A percentile compares a stretch with the other conserved stretches of the same genome.
Conservation (phyloP, 768 basidiomycete species). For the Xerocomellus intermedius region DNA sequence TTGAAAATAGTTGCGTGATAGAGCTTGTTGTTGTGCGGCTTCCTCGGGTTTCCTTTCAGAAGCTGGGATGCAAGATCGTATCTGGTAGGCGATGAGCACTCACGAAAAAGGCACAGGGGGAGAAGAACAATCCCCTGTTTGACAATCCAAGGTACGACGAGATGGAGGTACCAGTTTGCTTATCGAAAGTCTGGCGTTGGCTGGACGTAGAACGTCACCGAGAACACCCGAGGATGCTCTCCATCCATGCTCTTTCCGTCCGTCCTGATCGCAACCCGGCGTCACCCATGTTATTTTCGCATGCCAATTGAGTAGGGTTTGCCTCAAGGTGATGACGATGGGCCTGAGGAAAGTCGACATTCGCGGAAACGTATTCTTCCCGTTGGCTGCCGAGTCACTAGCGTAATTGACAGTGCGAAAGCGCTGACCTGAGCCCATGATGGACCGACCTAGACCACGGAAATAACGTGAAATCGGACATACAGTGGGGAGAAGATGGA, state of each 20-base stretch:
- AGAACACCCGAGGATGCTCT: background rate
- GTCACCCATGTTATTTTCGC: background rate
- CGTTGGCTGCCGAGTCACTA: background rate
- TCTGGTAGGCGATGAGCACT: background rate
- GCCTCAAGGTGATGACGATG: background rate
- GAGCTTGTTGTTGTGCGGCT: background rate
- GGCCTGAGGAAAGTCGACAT: background rate
- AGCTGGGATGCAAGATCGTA: background rate
- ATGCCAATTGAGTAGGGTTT: background rate
- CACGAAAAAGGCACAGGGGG: constrained; percentile 15
- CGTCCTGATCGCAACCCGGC: background rate
- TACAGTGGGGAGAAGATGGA: constrained; percentile 2
- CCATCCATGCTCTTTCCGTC: background rate
- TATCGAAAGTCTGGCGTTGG: background rate
- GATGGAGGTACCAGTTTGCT: background rate
- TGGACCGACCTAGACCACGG: background rate
- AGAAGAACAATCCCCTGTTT: background rate
- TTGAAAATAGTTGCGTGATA: background rate
- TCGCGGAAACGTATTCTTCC: background rate
- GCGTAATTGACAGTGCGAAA: background rate
- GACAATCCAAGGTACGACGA: background rate
- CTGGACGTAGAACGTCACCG: background rate
- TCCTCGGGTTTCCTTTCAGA: constrained; percentile 12
- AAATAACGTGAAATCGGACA: background rate
- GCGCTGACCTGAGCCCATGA: background rate